A percentile compares a stretch with the other conserved stretches of the same genome.
Evolutionary conservation across 2,329 filamentous ascomycete species (phyloP).

Genomic region (Magnaporthales sp.): DNA sequence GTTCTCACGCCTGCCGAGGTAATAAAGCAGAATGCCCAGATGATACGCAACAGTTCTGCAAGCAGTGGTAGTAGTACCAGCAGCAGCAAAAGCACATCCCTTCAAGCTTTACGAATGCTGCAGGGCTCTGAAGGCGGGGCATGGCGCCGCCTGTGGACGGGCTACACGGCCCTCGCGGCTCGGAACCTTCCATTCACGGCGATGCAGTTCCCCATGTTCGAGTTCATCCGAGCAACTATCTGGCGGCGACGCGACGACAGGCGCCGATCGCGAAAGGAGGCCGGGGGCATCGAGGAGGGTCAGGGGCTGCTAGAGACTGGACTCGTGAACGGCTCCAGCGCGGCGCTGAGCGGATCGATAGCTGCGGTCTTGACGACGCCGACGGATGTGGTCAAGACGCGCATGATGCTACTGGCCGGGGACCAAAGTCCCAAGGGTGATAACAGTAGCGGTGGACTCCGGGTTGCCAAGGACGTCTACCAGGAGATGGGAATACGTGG

Average conservation of each 20-base stretch:
- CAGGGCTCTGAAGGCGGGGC: conserved; percentile 39
- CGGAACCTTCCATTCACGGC: conserved; percentile 83
- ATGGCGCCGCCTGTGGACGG: conserved; percentile 51
- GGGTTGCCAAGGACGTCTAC: conserved; percentile 58
- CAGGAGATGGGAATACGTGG: conserved; percentile 60
- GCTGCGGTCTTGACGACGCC: conserved; percentile 81
- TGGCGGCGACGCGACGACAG: conserved; percentile 25
- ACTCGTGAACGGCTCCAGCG: conserved; percentile 62
- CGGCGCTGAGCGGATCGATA: conserved; percentile 63
- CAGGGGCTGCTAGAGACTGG: conserved; percentile 54
- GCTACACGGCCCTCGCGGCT: conserved; percentile 74
- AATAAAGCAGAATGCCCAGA: conserved; percentile 89
- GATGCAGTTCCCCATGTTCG: conserved; percentile 82
- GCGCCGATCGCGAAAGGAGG: conserved; percentile 15
- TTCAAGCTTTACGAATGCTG: conserved; percentile 39
- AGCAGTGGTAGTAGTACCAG: conserved; percentile 4
- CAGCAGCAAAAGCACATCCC: conserved; percentile 30
- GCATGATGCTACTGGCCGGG: conserved; percentile 69
- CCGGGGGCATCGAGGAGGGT: conserved; percentile 6
- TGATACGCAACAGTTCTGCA: conserved; percentile 39
- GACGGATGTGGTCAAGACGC: conserved; percentile 81
- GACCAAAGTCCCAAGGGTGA: conserved; percentile 12
- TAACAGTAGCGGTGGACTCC: conserved; percentile 28
- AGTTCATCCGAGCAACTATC: conserved; percentile 53
- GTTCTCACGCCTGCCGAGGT: conserved; percentile 86